phyloP scores from a whole-genome alignment of 768 basidiomycete species.

The Udeniomyces megalosporus region DNA sequence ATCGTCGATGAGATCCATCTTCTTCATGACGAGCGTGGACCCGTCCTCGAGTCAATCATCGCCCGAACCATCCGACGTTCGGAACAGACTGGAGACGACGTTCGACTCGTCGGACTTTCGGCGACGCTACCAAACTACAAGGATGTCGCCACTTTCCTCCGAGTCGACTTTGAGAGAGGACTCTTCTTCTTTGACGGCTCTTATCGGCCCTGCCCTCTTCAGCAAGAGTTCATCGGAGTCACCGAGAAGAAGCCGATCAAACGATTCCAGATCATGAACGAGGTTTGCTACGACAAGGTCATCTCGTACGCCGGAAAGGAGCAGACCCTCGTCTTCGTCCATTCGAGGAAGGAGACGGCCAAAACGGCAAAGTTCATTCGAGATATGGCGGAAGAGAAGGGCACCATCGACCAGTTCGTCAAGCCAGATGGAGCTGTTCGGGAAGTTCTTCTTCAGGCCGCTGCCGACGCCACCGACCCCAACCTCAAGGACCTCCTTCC shows the following conservation, averaged over 20 bases:
- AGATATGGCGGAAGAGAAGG: constrained; percentile 90
- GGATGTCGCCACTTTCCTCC: constrained; percentile 92
- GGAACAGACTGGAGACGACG: constrained; percentile 86
- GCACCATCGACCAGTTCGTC: constrained; percentile 90
- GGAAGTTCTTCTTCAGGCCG: constrained; percentile 75
- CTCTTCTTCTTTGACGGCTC: constrained; percentile 94
- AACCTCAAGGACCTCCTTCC: constrained; percentile 79
- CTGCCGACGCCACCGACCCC: constrained; percentile 60
- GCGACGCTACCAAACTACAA: constrained; percentile 97
- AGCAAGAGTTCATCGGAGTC: constrained; percentile 92
- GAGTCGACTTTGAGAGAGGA: constrained; percentile 78
- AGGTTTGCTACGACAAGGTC: constrained; percentile 96
- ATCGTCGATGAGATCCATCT: constrained; percentile 98
- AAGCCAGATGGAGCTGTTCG: constrained; percentile 80
- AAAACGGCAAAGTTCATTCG: constrained; percentile 90
- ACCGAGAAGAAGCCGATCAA: constrained; percentile 99
- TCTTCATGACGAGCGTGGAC: constrained; percentile 93
- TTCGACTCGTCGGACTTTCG: constrained; percentile 84
- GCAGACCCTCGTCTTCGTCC: constrained; percentile 89
- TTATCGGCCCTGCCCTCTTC: constrained; percentile 82
- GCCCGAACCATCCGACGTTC: constrained; percentile 79
- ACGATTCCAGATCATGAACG: constrained; percentile 93
- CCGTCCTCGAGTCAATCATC: constrained; percentile 80
- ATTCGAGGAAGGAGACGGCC: constrained; percentile 94
- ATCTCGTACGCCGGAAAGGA: constrained; percentile 70